phyloP scores from a whole-genome alignment of 2,329 filamentous ascomycete genomes.

The Pseudogymnoascus sp. region DNA sequence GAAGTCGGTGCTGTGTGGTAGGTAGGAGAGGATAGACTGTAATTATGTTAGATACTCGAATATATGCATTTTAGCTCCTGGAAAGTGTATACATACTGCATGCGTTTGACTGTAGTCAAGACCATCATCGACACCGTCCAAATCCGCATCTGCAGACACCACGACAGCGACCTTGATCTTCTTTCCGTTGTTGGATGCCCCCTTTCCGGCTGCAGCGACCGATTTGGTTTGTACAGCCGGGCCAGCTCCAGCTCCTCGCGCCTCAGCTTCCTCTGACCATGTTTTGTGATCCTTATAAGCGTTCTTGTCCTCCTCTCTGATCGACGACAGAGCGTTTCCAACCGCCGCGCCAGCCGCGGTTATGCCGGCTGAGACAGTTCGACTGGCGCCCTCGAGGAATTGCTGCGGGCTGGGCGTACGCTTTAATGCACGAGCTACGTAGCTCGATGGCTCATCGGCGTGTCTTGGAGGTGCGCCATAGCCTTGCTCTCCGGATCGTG shows the following conservation, averaged over 20 bases:
- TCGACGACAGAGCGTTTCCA: conserved; percentile 73
- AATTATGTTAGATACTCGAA: conserved; percentile 14
- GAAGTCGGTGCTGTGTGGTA: conserved; percentile 70
- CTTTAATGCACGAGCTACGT: conserved; percentile 69
- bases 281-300: conserved; percentile 80
- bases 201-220: background rate
- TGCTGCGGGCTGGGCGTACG: conserved; percentile 83
- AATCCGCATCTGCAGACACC: conserved; percentile 67
- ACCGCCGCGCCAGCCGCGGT: conserved; percentile 77
- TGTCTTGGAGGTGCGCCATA: conserved; percentile 35
- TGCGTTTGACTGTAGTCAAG: conserved; percentile 64
- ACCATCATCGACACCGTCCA: conserved; percentile 52
- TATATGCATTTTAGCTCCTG: conserved; percentile 9
- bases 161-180: conserved; percentile 82
- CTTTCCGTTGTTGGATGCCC: conserved; percentile 24
- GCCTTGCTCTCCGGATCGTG: conserved; percentile 32
- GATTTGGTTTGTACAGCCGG: conserved; percentile 16
- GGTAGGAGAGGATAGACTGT: conserved; percentile 80
- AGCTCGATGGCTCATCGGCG: conserved; percentile 44
- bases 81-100: conserved; percentile 54
- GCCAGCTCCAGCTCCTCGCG: conserved; percentile 46
- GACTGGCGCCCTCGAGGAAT: conserved; percentile 75
- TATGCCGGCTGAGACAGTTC: conserved; percentile 71
- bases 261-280: conserved; percentile 85
- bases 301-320: conserved; percentile 74